These are phyloP conservation scores for Xanthoconium stramineum DNA, from an alignment of 768 basidiomycete species.

Conservation along the genomic window DNA sequence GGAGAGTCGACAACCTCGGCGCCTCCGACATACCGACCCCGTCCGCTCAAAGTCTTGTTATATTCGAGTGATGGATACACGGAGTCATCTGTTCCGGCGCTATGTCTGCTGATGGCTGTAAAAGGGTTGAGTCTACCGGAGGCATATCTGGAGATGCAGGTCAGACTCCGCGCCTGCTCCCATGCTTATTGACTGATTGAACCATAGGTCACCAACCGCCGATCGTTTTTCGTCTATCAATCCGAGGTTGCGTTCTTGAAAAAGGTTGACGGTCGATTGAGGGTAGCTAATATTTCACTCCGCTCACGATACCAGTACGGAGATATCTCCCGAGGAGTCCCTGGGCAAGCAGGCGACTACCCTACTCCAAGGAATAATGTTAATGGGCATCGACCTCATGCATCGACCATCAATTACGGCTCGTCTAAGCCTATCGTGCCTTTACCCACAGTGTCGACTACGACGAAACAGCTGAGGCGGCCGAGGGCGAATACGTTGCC, in stretches of 20 bases:
- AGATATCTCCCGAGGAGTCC: slow-evolving; percentile 21
- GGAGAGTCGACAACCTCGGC: slow-evolving; percentile 4
- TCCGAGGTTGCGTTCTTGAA: slow-evolving; percentile 71
- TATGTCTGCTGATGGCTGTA: slow-evolving; percentile 82
- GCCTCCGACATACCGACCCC: slow-evolving; percentile 39
- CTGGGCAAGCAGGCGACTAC: slow-evolving; percentile 9
- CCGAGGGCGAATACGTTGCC: slow-evolving; percentile 73
- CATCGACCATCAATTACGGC: slow-evolving; percentile 20
- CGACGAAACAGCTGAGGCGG: slow-evolving; percentile 35
- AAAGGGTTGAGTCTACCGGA: slow-evolving; percentile 70
- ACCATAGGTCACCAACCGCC: slow-evolving; percentile 52
- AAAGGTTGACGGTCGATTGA: slow-evolving; percentile 58
- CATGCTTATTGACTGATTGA: slow-evolving; percentile 1
- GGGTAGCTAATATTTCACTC: slow-evolving; percentile 18
- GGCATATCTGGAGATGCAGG: slow-evolving; percentile 89
- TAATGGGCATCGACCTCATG: slow-evolving; percentile 22
- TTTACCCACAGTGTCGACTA: slow-evolving; percentile 1
- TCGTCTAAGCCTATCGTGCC: slow-evolving; percentile 10
- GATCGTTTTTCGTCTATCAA: slow-evolving; percentile 92
- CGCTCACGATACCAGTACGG: slow-evolving; percentile 24
- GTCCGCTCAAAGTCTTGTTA: slow-evolving; percentile 71
- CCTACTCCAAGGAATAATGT: slow-evolving; percentile 7
- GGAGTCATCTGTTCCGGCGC: slow-evolving; percentile 84
- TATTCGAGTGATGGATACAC: slow-evolving; percentile 91
- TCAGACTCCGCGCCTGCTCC: slow-evolving; percentile 6